phyloP scores from a whole-genome alignment of 306 rosid species.

The Adenanthera pavonina region DNA sequence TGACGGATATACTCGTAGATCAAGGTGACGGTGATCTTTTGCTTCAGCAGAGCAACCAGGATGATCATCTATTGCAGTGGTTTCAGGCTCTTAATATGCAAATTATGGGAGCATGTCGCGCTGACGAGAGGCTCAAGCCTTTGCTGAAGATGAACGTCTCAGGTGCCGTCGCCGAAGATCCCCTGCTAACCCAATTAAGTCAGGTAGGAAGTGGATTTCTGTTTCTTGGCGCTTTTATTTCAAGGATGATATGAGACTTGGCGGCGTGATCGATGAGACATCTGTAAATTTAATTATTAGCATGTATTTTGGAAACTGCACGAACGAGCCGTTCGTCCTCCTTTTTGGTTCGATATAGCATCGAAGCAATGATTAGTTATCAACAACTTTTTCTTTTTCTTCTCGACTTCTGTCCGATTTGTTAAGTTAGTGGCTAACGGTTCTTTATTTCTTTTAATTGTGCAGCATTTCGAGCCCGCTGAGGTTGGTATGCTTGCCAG shows the following conservation, averaged over 20 bases:
- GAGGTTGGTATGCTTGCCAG: conserved; percentile 97
- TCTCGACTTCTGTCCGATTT: neutral
- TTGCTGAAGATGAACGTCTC: conserved; percentile 78
- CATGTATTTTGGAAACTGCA: neutral
- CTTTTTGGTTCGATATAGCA: neutral
- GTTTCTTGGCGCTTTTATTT: neutral
- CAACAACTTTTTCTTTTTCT: neutral
- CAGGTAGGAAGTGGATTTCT: conserved; percentile 59
- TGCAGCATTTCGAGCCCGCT: conserved; percentile 93
- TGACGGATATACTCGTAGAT: conserved; percentile 75
- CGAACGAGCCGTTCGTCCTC: neutral
- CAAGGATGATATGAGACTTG: neutral
- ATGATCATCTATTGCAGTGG: conserved; percentile 74
- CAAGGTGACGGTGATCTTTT: conserved; percentile 84
- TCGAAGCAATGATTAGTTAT: neutral
- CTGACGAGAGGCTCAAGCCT: conserved; percentile 90
- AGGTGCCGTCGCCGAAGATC: conserved; percentile 85
- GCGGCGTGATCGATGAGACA: neutral
- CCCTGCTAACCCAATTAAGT: conserved; percentile 78
- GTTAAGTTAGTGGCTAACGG: neutral
- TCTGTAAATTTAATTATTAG: neutral
- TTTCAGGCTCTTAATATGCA: conserved; percentile 94
- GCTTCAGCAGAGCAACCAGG: conserved; percentile 77
- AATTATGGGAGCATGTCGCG: conserved; percentile 91
- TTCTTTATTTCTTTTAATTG: neutral